phyloP scores from a whole-genome alignment of 2,329 filamentous ascomycete genomes.

The Periconia sp. region DNA sequence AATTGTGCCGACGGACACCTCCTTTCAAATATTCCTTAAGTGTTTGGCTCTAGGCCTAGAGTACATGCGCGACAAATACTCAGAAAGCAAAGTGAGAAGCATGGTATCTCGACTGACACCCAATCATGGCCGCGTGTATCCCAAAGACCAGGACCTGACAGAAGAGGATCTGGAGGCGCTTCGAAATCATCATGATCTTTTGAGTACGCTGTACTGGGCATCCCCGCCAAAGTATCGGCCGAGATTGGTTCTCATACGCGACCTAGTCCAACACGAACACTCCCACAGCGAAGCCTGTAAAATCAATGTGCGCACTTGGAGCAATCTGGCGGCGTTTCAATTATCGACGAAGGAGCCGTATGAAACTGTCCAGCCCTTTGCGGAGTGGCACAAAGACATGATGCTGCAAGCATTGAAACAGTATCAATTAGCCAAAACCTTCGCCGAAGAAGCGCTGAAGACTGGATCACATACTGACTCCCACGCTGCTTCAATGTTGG shows the following conservation, averaged over 20 bases:
- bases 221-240: slow-evolving; percentile 57
- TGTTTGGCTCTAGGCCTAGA: slow-evolving; percentile 54
- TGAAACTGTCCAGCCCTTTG: slow-evolving; percentile 51
- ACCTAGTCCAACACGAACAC: slow-evolving; percentile 58
- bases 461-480: slow-evolving; percentile 38
- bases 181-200: slow-evolving; percentile 63
- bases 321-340: slow-evolving; percentile 59
- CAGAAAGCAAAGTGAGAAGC: slow-evolving; percentile 58
- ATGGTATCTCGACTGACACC: slow-evolving; percentile 61
- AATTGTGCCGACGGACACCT: slow-evolving; percentile 51
- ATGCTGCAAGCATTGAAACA: slow-evolving; percentile 55
- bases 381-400: slow-evolving; percentile 58
- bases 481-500: slow-evolving; percentile 48
- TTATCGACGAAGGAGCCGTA: slow-evolving; percentile 54
- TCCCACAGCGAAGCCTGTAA: slow-evolving; percentile 63
- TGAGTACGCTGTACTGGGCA: slow-evolving; percentile 62
- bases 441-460: slow-evolving; percentile 58
- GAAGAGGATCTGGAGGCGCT: slow-evolving; percentile 59
- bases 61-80: slow-evolving; percentile 47
- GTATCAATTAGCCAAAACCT: slow-evolving; percentile 58
- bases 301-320: slow-evolving; percentile 61
- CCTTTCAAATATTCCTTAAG: slow-evolving; percentile 63
- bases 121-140: slow-evolving; percentile 62
- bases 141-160: slow-evolving; percentile 57
- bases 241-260: slow-evolving; percentile 53